Evolutionary conservation across 768 basidiomycete species (phyloP).

Genomic region (Hygrophorus pudorinus): DNA sequence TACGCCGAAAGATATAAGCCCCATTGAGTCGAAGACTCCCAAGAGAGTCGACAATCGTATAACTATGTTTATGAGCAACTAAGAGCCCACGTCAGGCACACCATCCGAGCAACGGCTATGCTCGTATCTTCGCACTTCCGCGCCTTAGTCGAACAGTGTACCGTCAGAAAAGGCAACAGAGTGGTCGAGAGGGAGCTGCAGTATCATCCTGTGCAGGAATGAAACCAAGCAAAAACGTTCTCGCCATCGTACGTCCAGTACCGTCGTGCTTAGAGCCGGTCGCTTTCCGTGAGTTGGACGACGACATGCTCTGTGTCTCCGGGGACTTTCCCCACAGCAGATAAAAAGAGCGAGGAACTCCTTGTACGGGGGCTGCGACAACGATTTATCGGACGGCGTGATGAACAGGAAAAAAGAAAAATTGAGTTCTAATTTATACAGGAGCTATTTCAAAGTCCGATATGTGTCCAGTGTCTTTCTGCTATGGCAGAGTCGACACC

Average conservation of each 20-base stretch:
- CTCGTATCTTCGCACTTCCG: constrained; percentile 72
- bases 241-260: constrained; percentile 40
- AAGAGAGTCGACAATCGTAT: constrained; percentile 60
- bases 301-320: constrained; percentile 71
- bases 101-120: constrained; percentile 39
- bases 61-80: constrained; percentile 85
- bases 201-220: neutral
- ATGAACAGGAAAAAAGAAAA: constrained; percentile 15
- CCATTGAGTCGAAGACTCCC: constrained; percentile 71
- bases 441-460: constrained; percentile 16
- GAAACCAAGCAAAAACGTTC: constrained; percentile 29
- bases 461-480: constrained; percentile 1
- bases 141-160: constrained; percentile 30
- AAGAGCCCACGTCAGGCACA: constrained; percentile 26
- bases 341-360: constrained; percentile 31
- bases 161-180: constrained; percentile 40
- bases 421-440: neutral
- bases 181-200: constrained; percentile 42
- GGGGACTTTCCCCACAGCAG: constrained; percentile 92
- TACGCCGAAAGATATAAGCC: constrained; percentile 77
- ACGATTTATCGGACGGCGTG: constrained; percentile 73
- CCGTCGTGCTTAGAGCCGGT: constrained; percentile 66
- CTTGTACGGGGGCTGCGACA: constrained; percentile 75
- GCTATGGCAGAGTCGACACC: neutral
- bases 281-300: constrained; percentile 54